A percentile compares a stretch with the other conserved stretches of the same genome.
Conservation (phyloP, 257 asterid genomes). For the Rauvolfia tetraphylla region DNA sequence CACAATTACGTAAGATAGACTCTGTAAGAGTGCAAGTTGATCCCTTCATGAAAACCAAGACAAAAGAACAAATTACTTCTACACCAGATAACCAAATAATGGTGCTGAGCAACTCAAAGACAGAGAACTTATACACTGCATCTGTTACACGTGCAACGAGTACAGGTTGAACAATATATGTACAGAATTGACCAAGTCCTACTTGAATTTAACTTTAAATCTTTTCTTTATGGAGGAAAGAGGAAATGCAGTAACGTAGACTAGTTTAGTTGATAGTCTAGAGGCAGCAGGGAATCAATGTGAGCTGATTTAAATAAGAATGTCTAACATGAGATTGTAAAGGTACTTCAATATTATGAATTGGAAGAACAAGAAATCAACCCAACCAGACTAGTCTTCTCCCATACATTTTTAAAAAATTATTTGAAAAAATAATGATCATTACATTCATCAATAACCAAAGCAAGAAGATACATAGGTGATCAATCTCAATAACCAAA, state of each 20-base stretch:
- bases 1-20: slow-evolving; percentile 85
- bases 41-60: slow-evolving; percentile 56
- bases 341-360: background rate
- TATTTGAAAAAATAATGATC: background rate
- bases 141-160: background rate
- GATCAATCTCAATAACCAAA: background rate
- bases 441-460: background rate
- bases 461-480: no score
- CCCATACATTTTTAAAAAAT: no score
- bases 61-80: slow-evolving; percentile 23
- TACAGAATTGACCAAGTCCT: background rate
- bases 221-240: background rate
- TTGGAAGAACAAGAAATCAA: background rate
- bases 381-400: background rate
- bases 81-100: slow-evolving; percentile 9
- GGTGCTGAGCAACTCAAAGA: no score
- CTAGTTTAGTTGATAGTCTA: background rate
- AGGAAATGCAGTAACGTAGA: background rate
- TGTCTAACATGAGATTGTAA: background rate
- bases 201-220: background rate
- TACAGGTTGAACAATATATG: background rate
- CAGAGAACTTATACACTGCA: background rate
- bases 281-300: background rate
- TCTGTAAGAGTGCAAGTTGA: slow-evolving; percentile 88
- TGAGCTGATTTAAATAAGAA: background rate